These are phyloP conservation scores for Parathielavia hyrcaniae DNA, from an alignment of 495 filamentous ascomycete species.

Conservation along the genomic window DNA sequence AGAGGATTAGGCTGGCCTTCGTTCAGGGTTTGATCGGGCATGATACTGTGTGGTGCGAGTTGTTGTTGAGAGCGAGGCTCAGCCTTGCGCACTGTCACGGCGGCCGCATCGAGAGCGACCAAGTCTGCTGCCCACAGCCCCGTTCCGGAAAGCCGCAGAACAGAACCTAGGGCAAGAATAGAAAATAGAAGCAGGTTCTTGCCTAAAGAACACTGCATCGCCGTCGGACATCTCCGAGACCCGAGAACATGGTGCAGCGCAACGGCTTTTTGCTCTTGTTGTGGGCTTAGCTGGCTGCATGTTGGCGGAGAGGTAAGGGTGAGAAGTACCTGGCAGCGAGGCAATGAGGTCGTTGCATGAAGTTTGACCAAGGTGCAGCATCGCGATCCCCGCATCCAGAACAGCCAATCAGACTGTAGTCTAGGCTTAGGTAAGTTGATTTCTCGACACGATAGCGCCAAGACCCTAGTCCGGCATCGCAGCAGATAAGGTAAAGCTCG, in stretches of 20 bases:
- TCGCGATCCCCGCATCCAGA: too few relatives aligned
- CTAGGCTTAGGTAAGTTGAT: too few relatives aligned
- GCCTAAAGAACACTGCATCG: not conserved
- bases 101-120: slow-evolving; percentile 13
- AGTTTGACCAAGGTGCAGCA: not conserved
- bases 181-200: not conserved
- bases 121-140: slow-evolving; percentile 10
- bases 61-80: not conserved
- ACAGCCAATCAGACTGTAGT: too few relatives aligned
- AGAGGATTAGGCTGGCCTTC: not conserved
- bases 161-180: not conserved
- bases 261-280: too few relatives aligned
- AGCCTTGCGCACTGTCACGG: slow-evolving; percentile 16
- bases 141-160: slow-evolving; percentile 8
- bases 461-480: too few relatives aligned
- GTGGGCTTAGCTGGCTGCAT: too few relatives aligned
- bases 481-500: too few relatives aligned
- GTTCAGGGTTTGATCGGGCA: not conserved
- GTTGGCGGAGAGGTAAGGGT: not conserved
- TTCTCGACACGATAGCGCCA: too few relatives aligned
- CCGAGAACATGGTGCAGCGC: too few relatives aligned
- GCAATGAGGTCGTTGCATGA: not conserved
- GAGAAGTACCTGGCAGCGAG: too few relatives aligned
- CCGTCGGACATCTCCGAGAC: not conserved
- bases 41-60: not conserved